Conservation (phyloP, 2,329 filamentous ascomycete genomes). For the Aspergillus ustus region DNA sequence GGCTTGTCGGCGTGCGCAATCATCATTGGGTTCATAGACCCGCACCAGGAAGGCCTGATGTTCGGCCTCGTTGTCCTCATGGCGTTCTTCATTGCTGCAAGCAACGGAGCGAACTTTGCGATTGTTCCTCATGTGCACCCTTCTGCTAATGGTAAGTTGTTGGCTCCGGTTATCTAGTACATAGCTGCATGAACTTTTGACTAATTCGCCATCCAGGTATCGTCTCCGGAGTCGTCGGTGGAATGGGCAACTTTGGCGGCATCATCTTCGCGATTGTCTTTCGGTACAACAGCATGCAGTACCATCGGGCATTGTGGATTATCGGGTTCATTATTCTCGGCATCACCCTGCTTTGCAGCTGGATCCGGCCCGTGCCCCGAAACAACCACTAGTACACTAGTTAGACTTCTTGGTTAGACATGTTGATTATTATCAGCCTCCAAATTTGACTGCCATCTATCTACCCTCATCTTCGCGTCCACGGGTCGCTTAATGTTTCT, state of each 20-base stretch:
- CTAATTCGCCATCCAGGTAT: conserved; percentile 43
- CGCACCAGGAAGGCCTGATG: conserved; percentile 66
- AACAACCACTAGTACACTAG: neutral
- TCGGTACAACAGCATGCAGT: conserved; percentile 71
- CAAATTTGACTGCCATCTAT: neutral
- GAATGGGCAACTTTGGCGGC: conserved; percentile 81
- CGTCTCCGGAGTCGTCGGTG: conserved; percentile 78
- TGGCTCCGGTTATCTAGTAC: conserved; percentile 17
- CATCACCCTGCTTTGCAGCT: conserved; percentile 68
- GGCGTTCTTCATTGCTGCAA: conserved; percentile 81
- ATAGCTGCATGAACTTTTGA: neutral
- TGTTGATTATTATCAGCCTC: neutral
- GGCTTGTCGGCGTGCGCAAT: conserved; percentile 63
- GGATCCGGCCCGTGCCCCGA: conserved; percentile 62
- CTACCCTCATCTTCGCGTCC: too few relatives aligned
- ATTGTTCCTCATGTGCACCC: conserved; percentile 87
- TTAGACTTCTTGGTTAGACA: too few relatives aligned
- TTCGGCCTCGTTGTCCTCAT: conserved; percentile 77
- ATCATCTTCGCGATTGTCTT: conserved; percentile 87
- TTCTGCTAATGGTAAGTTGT: conserved; percentile 69
- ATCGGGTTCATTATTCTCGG: conserved; percentile 76
- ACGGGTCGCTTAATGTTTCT: too few relatives aligned
- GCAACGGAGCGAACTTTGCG: conserved; percentile 85
- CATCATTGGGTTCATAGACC: conserved; percentile 66
- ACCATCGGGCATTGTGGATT: conserved; percentile 76